phyloP scores from a whole-genome alignment of 1,139 yeast genomes.

The Magnusiomyces tetraspermus region DNA sequence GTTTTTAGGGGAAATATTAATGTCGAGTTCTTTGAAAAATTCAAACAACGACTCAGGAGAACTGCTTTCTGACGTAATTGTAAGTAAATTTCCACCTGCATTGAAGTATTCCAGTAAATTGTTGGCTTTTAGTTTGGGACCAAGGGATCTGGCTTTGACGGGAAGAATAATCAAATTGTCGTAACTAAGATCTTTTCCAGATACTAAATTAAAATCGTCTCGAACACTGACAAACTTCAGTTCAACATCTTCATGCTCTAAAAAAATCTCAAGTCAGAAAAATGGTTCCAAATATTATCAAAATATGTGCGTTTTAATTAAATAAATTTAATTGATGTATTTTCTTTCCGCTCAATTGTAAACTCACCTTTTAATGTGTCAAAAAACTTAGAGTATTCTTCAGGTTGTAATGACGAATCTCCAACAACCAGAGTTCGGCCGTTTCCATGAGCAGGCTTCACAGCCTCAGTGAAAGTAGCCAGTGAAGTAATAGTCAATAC shows the following conservation, averaged over 20 bases:
- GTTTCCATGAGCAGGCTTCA: conserved; percentile 19
- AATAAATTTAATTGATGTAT: background rate
- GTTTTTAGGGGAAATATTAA: conserved; percentile 73
- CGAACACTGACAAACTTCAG: conserved; percentile 26
- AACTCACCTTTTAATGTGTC: conserved; percentile 1
- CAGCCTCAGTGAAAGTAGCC: conserved; percentile 14
- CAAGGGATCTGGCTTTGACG: conserved; percentile 33
- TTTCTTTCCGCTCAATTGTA: background rate
- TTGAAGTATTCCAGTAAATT: conserved; percentile 46
- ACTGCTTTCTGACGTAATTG: conserved; percentile 48
- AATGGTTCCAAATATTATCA: background rate
- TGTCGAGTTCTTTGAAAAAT: conserved; percentile 72
- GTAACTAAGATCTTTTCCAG: conserved; percentile 38
- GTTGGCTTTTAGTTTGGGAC: conserved; percentile 36
- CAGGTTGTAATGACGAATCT: conserved; percentile 20
- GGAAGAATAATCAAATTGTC: conserved; percentile 53
- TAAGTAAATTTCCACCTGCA: conserved; percentile 66
- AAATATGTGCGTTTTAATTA: background rate
- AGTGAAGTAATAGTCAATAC: background rate
- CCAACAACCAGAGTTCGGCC: conserved; percentile 22
- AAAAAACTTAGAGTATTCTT: conserved; percentile 27
- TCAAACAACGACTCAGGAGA: conserved; percentile 60
- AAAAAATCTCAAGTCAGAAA: conserved; percentile 8
- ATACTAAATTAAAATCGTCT: conserved; percentile 33
- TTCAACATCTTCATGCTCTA: conserved; percentile 29